phyloP scores from a whole-genome alignment of 495 filamentous ascomycete species.

The Penicillium turbatum region DNA sequence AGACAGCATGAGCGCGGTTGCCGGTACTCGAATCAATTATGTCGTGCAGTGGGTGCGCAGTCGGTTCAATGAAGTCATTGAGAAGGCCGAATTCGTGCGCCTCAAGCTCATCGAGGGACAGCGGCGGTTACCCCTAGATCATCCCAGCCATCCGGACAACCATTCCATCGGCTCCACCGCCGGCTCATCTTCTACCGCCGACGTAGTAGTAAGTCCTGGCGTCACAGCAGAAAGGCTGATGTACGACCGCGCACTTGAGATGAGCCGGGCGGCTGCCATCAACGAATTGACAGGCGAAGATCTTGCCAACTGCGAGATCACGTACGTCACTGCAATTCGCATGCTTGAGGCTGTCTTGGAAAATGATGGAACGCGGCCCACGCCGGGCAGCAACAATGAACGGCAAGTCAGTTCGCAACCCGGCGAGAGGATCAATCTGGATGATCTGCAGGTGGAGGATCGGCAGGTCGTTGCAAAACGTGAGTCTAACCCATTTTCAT shows the following conservation, averaged over 20 bases:
- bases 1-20: slow-evolving; percentile 46
- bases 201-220: slow-evolving; percentile 65
- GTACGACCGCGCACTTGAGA: slow-evolving; percentile 95
- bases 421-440: slow-evolving; percentile 42
- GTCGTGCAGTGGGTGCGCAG: slow-evolving; percentile 91
- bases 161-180: slow-evolving; percentile 49
- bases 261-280: slow-evolving; percentile 90
- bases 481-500: slow-evolving; percentile 37
- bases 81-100: slow-evolving; percentile 89
- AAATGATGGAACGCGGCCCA: slow-evolving; percentile 57
- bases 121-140: slow-evolving; percentile 73
- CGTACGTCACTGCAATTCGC: slow-evolving; percentile 83
- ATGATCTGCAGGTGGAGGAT: slow-evolving; percentile 67
- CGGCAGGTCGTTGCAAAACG: slow-evolving; percentile 67
- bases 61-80: slow-evolving; percentile 93
- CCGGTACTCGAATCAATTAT: slow-evolving; percentile 78
- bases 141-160: slow-evolving; percentile 82
- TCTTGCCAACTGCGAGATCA: slow-evolving; percentile 83
- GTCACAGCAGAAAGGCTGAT: slow-evolving; percentile 94
- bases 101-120: slow-evolving; percentile 85
- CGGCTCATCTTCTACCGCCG: slow-evolving; percentile 52
- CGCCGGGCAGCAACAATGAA: slow-evolving; percentile 30
- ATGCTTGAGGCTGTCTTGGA: slow-evolving; percentile 95
- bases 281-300: slow-evolving; percentile 93
- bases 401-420: slow-evolving; percentile 18